phyloP scores from a whole-genome alignment of 2,329 filamentous ascomycete species.

The Aspergillus sojae region DNA sequence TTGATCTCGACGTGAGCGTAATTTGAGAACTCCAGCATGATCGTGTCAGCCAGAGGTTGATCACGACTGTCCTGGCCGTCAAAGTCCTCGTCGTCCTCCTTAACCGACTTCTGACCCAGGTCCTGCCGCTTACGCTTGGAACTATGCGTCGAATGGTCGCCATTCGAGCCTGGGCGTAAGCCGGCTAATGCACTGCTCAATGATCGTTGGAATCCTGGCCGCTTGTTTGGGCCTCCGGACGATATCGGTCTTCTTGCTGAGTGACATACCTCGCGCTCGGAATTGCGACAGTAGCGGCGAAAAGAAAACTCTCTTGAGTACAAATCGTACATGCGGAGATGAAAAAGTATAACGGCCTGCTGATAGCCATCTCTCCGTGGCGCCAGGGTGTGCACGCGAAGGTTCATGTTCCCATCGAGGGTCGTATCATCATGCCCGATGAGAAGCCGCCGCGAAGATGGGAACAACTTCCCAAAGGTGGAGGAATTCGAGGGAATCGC shows the following conservation, averaged over 20 bases:
- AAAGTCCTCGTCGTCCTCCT: constrained; percentile 19
- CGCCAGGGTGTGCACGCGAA: constrained; percentile 80
- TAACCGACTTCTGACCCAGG: constrained; percentile 51
- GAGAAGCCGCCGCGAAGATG: constrained; percentile 75
- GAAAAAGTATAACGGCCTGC: constrained; percentile 78
- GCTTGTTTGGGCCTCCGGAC: constrained; percentile 49
- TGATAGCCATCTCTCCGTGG: constrained; percentile 58
- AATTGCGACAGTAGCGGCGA: constrained; percentile 87
- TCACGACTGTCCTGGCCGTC: constrained; percentile 15
- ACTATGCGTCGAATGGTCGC: constrained; percentile 43
- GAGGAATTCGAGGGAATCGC: constrained; percentile 76
- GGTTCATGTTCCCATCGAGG: constrained; percentile 92
- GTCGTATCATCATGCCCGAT: constrained; percentile 92
- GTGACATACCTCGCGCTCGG: constrained; percentile 89
- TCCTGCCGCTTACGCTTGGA: constrained; percentile 57
- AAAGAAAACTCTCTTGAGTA: constrained; percentile 85
- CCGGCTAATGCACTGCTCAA: constrained; percentile 62
- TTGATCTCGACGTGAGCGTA: constrained; percentile 89
- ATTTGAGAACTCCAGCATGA: constrained; percentile 94
- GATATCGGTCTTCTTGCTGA: constrained; percentile 67
- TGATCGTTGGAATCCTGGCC: constrained; percentile 59
- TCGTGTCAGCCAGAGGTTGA: constrained; percentile 67
- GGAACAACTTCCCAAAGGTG: constrained; percentile 83
- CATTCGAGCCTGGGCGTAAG: constrained; percentile 59
- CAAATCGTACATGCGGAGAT: constrained; percentile 92